Percentiles rank a stretch among this genome's conserved stretches.
These are phyloP conservation scores for Acanthamoeba healyi DNA, from an alignment of 208 protist species.

Conservation along the genomic window DNA sequence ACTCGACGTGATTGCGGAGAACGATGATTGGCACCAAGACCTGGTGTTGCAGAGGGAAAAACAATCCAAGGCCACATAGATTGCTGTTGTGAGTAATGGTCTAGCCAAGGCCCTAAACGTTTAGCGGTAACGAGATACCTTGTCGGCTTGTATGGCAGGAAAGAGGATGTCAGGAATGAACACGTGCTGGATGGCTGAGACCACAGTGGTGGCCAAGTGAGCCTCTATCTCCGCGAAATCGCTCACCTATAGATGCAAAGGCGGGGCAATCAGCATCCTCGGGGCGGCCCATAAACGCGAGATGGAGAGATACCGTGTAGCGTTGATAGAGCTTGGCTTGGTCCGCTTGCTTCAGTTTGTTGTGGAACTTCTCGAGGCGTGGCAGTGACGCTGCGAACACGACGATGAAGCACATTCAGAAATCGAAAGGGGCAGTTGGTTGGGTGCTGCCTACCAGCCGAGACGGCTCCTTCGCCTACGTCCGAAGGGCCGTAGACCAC, in stretches of 20 bases:
- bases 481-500: neutral
- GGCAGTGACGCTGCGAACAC: neutral
- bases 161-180: conserved; percentile 34
- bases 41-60: neutral
- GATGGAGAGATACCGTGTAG: neutral
- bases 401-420: neutral
- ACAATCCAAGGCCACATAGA: neutral
- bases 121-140: conserved; percentile 1
- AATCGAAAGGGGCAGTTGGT: neutral
- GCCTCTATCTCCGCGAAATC: neutral
- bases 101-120: too few species aligned
- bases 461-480: conserved; percentile 31
- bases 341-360: neutral
- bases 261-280: too few species aligned
- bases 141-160: conserved; percentile 25
- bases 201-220: neutral
- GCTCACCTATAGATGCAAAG: neutral
- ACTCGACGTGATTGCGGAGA: conserved; percentile 54
- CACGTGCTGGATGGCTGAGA: conserved; percentile 16
- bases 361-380: conserved; percentile 3
- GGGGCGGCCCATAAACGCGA: neutral
- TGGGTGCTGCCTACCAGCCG: neutral
- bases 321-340: neutral
- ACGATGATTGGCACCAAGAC: conserved; percentile 46
- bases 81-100: too few species aligned